These are phyloP conservation scores for Penicillium taxi DNA, from an alignment of 495 filamentous ascomycete species.

Conservation along the genomic window DNA sequence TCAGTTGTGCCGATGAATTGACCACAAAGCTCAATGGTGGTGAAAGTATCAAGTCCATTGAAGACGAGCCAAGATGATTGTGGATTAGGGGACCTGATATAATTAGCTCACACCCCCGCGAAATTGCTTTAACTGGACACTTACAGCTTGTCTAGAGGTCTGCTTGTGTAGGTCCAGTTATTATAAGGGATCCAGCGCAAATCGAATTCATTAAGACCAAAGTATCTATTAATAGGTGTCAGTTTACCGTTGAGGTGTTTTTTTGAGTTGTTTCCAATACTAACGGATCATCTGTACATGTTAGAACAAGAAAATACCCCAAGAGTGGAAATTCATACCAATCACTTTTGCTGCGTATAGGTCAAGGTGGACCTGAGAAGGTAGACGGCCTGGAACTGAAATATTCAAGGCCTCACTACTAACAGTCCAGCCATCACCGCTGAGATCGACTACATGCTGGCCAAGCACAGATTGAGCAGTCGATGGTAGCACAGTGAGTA, in stretches of 20 bases:
- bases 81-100: conserved; percentile 12
- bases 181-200: conserved; percentile 51
- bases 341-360: conserved; percentile 46
- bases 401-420: conserved; percentile 44
- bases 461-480: conserved; percentile 10
- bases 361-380: conserved; percentile 58
- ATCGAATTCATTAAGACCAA: conserved; percentile 54
- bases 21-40: conserved; percentile 53
- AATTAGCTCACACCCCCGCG: conserved; percentile 5
- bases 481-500: conserved; percentile 11
- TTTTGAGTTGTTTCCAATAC: conserved; percentile 8
- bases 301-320: no score
- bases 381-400: conserved; percentile 50
- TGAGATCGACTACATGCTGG: conserved; percentile 44
- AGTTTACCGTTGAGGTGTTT: no score
- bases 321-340: conserved; percentile 14
- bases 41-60: conserved; percentile 60
- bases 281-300: conserved; percentile 41
- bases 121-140: conserved; percentile 9
- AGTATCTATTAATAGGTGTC: conserved; percentile 38
- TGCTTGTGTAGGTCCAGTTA: conserved; percentile 59
- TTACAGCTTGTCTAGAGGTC: conserved; percentile 41
- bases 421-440: conserved; percentile 48
- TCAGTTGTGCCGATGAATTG: conserved; percentile 54
- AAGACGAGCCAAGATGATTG: conserved; percentile 50